phyloP scores from a whole-genome alignment of 2,329 filamentous ascomycete genomes.

The Aspergillus sp. region DNA sequence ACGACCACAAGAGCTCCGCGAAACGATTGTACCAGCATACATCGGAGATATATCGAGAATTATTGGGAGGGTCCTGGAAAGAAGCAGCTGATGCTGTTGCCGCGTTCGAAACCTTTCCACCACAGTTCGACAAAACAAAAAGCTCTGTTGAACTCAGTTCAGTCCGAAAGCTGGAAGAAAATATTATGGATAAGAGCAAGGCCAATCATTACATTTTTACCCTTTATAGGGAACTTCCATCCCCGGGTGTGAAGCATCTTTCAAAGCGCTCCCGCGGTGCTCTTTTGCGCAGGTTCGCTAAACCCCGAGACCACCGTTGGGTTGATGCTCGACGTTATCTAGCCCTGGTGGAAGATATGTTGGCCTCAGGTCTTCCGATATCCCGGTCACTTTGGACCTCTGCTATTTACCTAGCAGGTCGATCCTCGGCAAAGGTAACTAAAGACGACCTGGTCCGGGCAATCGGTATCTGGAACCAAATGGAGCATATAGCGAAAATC shows the following conservation, averaged over 20 bases:
- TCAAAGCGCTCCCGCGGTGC: slow-evolving; percentile 55
- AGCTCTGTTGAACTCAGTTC: slow-evolving; percentile 36
- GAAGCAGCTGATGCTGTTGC: slow-evolving; percentile 40
- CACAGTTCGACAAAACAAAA: slow-evolving; percentile 18
- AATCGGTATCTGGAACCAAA: slow-evolving; percentile 79
- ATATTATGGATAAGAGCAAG: slow-evolving; percentile 45
- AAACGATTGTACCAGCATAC: slow-evolving; percentile 22
- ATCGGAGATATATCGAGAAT: slow-evolving; percentile 24
- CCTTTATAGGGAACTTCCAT: slow-evolving; percentile 53
- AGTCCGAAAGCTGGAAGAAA: slow-evolving; percentile 39
- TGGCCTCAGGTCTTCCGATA: slow-evolving; percentile 68
- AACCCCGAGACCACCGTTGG: slow-evolving; percentile 41
- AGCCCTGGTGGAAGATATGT: slow-evolving; percentile 78
- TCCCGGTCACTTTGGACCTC: slow-evolving; percentile 74
- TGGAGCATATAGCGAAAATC: slow-evolving; percentile 72
- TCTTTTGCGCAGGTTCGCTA: slow-evolving; percentile 68
- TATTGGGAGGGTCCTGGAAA: slow-evolving; percentile 25
- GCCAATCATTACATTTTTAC: slow-evolving; percentile 53
- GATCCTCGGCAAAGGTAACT: slow-evolving; percentile 62
- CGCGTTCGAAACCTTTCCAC: slow-evolving; percentile 32
- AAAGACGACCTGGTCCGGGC: slow-evolving; percentile 65
- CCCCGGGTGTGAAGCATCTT: slow-evolving; percentile 55
- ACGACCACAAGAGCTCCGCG: slow-evolving; percentile 9
- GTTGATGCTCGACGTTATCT: slow-evolving; percentile 75
- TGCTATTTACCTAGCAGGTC: slow-evolving; percentile 75